Conservation (phyloP, 495 filamentous ascomycete species). For the Pseudomonodictys pantanalensis region DNA sequence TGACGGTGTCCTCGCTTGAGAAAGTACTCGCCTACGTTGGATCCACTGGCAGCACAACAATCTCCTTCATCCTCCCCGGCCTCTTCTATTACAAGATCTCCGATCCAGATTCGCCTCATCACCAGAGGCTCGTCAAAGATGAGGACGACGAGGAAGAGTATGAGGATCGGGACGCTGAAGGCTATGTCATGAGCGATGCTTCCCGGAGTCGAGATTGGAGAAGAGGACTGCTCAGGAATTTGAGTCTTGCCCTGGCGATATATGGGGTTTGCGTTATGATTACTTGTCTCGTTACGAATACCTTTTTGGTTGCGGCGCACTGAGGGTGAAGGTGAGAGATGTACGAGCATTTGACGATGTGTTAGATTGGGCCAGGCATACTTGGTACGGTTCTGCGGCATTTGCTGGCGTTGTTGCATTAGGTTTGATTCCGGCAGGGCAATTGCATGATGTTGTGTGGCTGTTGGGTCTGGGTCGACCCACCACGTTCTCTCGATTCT, state of each 20-base stretch:
- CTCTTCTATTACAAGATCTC: conserved; percentile 98
- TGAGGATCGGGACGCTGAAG: conserved; percentile 41
- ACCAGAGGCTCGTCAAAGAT: conserved; percentile 81
- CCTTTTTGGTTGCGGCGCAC: conserved; percentile 63
- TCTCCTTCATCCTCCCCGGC: conserved; percentile 94
- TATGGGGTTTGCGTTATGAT: conserved; percentile 90
- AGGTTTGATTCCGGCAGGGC: too few species aligned
- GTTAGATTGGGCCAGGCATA: too few species aligned
- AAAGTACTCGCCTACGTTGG: conserved; percentile 93
- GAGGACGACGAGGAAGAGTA: conserved; percentile 65
- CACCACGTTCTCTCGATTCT: neutral
- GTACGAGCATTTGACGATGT: too few species aligned
- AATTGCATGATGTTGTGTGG: neutral
- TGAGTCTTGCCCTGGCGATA: conserved; percentile 70
- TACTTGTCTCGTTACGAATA: conserved; percentile 80
- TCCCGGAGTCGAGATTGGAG: conserved; percentile 48
- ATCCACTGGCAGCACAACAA: conserved; percentile 86
- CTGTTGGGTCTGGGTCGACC: too few species aligned
- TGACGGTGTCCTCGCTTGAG: conserved; percentile 85
- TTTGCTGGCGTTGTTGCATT: too few species aligned
- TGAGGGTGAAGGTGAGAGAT: conserved; percentile 36
- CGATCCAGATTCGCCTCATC: conserved; percentile 74
- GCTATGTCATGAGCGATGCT: conserved; percentile 26
- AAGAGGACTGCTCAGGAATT: conserved; percentile 61
- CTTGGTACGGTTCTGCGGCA: too few species aligned